Conservation (phyloP, 305 asterid genomes). For the Fraxinus albicans region DNA sequence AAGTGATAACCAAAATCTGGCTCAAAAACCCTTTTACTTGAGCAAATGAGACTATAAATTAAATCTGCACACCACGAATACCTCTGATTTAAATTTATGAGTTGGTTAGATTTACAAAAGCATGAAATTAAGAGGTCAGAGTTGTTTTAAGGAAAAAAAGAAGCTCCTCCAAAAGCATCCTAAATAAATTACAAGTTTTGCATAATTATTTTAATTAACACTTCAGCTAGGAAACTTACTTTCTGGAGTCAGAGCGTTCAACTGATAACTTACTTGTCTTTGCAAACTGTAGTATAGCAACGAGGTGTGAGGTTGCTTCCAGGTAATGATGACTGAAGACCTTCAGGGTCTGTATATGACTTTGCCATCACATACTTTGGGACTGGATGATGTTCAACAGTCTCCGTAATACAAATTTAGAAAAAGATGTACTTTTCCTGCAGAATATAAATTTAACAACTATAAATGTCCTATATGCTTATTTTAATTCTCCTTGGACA, state of each 20-base stretch:
- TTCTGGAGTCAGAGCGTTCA: slow-evolving; percentile 88
- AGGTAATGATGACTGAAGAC: too few relatives aligned
- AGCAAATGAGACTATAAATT: too few relatives aligned
- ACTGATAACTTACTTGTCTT: slow-evolving; percentile 81
- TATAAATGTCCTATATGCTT: not conserved
- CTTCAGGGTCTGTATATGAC: too few relatives aligned
- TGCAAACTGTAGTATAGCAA: slow-evolving; percentile 75
- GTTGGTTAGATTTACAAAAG: not conserved
- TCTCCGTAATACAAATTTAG: slow-evolving; percentile 33
- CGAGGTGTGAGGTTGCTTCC: too few relatives aligned
- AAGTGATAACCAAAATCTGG: not conserved
- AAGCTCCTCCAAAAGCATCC: not conserved
- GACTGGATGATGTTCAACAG: too few relatives aligned
- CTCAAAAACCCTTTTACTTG: not conserved
- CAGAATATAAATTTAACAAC: slow-evolving; percentile 13
- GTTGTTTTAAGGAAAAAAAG: not conserved
- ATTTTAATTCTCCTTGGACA: slow-evolving; percentile 2
- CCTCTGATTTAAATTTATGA: not conserved
- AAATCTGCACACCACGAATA: not conserved
- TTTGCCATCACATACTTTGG: too few relatives aligned
- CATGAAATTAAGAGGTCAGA: not conserved
- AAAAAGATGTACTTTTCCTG: slow-evolving; percentile 19
- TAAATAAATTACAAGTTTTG: not conserved
- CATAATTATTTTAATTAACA: slow-evolving; percentile 6
- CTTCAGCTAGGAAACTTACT: slow-evolving; percentile 47